phyloP scores from a whole-genome alignment of 352 stramenopile species.

The Phytophthora pseudosyringae region DNA sequence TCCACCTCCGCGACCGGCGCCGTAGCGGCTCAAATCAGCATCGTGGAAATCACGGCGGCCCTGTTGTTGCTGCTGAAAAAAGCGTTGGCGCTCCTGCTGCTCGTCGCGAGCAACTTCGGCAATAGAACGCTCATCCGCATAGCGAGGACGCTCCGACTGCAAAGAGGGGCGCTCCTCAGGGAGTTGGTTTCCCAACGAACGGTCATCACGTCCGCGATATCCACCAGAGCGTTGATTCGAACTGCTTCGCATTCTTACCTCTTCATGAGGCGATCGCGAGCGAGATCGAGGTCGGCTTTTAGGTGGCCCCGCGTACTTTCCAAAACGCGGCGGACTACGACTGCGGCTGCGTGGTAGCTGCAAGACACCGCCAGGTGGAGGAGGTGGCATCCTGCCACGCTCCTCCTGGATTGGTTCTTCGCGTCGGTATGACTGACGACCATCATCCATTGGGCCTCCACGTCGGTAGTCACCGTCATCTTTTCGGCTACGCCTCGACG shows the following conservation, averaged over 20 bases:
- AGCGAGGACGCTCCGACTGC: constrained; percentile 33
- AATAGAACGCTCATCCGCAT: constrained; percentile 56
- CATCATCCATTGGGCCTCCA: constrained; percentile 25
- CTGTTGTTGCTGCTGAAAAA: constrained; percentile 45
- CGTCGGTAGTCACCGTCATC: constrained; percentile 34
- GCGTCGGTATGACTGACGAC: constrained; percentile 26
- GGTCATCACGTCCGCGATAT: constrained; percentile 35
- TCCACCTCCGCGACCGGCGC: constrained; percentile 35
- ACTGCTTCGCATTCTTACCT: constrained; percentile 29
- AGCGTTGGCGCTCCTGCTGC: constrained; percentile 46
- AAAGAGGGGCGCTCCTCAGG: constrained; percentile 26
- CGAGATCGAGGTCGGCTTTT: constrained; percentile 29
- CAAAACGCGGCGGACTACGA: constrained; percentile 33
- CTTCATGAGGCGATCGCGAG: constrained; percentile 33
- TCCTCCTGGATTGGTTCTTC: constrained; percentile 29
- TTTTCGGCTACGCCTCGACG: constrained; percentile 33
- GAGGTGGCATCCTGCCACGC: constrained; percentile 26
- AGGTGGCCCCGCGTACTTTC: constrained; percentile 33
- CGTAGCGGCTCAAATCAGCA: constrained; percentile 42
- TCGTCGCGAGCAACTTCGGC: constrained; percentile 61
- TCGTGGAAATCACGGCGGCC: constrained; percentile 43
- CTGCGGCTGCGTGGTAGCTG: constrained; percentile 35
- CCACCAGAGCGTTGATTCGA: constrained; percentile 21
- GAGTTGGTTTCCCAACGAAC: constrained; percentile 28
- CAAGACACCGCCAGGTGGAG: constrained; percentile 25